Conservation (phyloP, 2,329 filamentous ascomycete species). For the Penicillium corylophilum region DNA sequence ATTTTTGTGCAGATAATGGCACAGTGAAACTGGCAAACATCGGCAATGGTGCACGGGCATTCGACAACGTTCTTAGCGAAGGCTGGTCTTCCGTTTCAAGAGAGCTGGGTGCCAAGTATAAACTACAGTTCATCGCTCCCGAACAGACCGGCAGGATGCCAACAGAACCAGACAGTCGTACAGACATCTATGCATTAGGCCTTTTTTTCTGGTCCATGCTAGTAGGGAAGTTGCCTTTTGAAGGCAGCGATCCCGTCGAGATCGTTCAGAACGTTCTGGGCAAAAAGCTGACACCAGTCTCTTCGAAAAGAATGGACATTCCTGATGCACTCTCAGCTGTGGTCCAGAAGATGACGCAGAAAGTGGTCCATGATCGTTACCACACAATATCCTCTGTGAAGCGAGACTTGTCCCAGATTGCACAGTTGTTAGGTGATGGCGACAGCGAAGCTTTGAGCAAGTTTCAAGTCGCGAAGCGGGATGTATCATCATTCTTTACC, state of each 20-base stretch:
- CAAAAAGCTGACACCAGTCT: slow-evolving; percentile 73
- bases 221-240: slow-evolving; percentile 76
- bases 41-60: slow-evolving; percentile 80
- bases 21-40: slow-evolving; percentile 79
- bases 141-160: slow-evolving; percentile 94
- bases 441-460: slow-evolving; percentile 68
- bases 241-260: slow-evolving; percentile 76
- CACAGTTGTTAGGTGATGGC: slow-evolving; percentile 71
- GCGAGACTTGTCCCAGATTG: slow-evolving; percentile 72
- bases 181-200: slow-evolving; percentile 90
- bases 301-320: slow-evolving; percentile 74
- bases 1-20: slow-evolving; percentile 71
- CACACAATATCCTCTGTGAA: slow-evolving; percentile 85
- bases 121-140: slow-evolving; percentile 86
- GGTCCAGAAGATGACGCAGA: slow-evolving; percentile 89
- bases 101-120: slow-evolving; percentile 82
- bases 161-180: slow-evolving; percentile 85
- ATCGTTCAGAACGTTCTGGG: slow-evolving; percentile 87
- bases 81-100: slow-evolving; percentile 83
- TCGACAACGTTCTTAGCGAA: slow-evolving; percentile 85
- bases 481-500: slow-evolving; percentile 90
- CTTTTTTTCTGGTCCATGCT: slow-evolving; percentile 86
- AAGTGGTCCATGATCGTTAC: slow-evolving; percentile 83
- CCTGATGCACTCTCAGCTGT: slow-evolving; percentile 79
- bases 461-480: slow-evolving; percentile 76